These are phyloP conservation scores for Polyporus tsugae DNA, from an alignment of 1,284 basidiomycete genomes.

Conservation along the genomic window DNA sequence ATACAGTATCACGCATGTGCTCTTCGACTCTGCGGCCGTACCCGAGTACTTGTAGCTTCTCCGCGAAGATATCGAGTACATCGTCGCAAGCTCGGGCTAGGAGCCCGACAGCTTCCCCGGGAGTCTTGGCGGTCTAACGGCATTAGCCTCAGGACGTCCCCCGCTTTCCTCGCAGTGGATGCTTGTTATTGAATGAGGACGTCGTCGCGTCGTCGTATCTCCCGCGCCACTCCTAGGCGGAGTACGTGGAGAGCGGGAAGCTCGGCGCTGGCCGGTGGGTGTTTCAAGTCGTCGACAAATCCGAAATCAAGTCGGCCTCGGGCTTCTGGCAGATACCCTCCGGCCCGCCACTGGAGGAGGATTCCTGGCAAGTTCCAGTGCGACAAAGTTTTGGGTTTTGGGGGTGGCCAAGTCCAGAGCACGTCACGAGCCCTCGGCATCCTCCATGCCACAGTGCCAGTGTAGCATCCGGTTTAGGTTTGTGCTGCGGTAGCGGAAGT, in stretches of 20 bases:
- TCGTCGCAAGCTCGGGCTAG: slow-evolving; percentile 50
- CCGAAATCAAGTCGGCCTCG: too few species aligned
- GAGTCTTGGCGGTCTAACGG: slow-evolving; percentile 53
- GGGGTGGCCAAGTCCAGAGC: background rate
- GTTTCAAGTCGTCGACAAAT: too few species aligned
- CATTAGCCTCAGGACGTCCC: slow-evolving; percentile 33
- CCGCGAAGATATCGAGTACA: slow-evolving; percentile 53
- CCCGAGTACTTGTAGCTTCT: slow-evolving; percentile 51
- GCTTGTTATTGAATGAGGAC: too few species aligned
- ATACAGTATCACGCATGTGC: slow-evolving; percentile 47
- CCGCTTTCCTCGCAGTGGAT: too few species aligned
- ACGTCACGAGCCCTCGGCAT: background rate
- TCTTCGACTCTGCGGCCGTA: slow-evolving; percentile 52
- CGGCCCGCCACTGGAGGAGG: too few species aligned
- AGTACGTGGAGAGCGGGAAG: too few species aligned
- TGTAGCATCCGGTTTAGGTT: background rate
- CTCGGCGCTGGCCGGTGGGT: too few species aligned
- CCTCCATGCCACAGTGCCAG: background rate
- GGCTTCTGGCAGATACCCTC: too few species aligned
- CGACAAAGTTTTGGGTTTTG: too few species aligned
- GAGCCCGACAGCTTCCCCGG: slow-evolving; percentile 62
- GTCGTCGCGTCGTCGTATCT: slow-evolving; percentile 14
- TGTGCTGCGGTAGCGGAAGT: too few species aligned
- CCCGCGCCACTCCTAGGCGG: slow-evolving; percentile 22
- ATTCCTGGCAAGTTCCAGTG: too few species aligned